Base-by-base conservation (phyloP, 2,329 filamentous ascomycete genomes). In the Xylariaceae sp. region DNA sequence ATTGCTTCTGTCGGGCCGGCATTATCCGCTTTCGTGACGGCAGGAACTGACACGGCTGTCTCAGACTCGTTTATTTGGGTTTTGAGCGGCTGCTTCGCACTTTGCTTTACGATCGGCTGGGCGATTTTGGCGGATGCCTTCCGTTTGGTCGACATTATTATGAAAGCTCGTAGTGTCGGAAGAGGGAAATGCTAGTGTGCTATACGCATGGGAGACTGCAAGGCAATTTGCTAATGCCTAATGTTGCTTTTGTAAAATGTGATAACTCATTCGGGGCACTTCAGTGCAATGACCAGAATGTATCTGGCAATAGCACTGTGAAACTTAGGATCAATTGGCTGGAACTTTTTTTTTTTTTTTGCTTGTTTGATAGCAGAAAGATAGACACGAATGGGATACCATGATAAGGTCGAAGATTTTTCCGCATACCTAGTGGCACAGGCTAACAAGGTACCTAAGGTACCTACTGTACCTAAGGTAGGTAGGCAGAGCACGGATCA, bases 81-180 rank as follows among this genome's bases (percentile, higher is more conserved):
- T 65, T 78, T 83, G 40, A 74, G 71, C 3, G 76, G 64, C 15
- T 75, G 68, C 67, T 81, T 83, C 53, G 81, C 81, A 66, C 75
- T 78, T 50, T 77, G 73, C 69, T 78, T 81, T 55, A 81, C 74
- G 11, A 77, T 73, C 0, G 84, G 84, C 54, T 78, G 73, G 52
- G 80, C 81, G 64, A 87, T 75, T 72, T 80, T 81, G 58, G 77
- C 75, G 55, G 81, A 73, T 52, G 79, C 75, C 77, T 85, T 87
- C 68, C 83, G 76, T 72, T 84, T 87, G 37, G 82, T 80, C 57
- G 83, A 82, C 79, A 85, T 84, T 56, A 27, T 43, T 41, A 16
- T 13, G 44, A 37, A 23, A 46, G 36, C 13, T 24, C 23, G 20
- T 45, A n/a, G n/a, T 23, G 33, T 20, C 15, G 10, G 18, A 39